Percentiles rank a stretch among this genome's conserved stretches.
Conservation (phyloP, 768 basidiomycete genomes). For the Scleroderma citrinum region DNA sequence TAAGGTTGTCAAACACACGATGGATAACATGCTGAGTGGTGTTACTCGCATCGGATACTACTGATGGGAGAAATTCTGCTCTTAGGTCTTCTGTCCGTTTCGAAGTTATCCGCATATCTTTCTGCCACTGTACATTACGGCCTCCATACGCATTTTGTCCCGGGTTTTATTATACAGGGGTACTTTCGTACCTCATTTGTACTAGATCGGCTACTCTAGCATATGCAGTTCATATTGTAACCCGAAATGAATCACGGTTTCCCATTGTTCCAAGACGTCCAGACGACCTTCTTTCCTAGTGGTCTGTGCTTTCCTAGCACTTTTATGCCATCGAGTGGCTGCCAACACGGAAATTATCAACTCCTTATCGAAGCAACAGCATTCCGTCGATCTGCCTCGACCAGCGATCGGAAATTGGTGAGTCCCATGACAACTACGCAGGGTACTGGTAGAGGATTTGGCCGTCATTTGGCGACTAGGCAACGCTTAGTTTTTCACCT, state of each 20-base stretch:
- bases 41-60: conserved; percentile 10
- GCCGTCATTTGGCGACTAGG: conserved; percentile 32
- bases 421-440: conserved; percentile 10
- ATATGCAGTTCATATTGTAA: too few species aligned
- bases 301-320: conserved; percentile 8
- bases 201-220: too few species aligned
- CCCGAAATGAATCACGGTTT: too few species aligned
- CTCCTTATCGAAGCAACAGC: conserved; percentile 34
- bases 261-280: not conserved
- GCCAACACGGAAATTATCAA: conserved; percentile 68
- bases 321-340: conserved; percentile 24
- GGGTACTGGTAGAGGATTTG: conserved; percentile 4
- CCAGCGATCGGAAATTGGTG: conserved; percentile 26
- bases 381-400: conserved; percentile 11
- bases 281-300: conserved; percentile 11
- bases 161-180: too few species aligned
- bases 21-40: conserved; percentile 30
- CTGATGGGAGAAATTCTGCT: conserved; percentile 9
- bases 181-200: too few species aligned
- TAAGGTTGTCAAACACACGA: conserved; percentile 31
- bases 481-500: conserved; percentile 28
- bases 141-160: too few species aligned
- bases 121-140: too few species aligned
- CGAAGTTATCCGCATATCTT: too few species aligned
- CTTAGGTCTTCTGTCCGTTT: too few species aligned